phyloP scores from a whole-genome alignment of 106 monocot species.

The Dendrobium chrysotoxum region DNA sequence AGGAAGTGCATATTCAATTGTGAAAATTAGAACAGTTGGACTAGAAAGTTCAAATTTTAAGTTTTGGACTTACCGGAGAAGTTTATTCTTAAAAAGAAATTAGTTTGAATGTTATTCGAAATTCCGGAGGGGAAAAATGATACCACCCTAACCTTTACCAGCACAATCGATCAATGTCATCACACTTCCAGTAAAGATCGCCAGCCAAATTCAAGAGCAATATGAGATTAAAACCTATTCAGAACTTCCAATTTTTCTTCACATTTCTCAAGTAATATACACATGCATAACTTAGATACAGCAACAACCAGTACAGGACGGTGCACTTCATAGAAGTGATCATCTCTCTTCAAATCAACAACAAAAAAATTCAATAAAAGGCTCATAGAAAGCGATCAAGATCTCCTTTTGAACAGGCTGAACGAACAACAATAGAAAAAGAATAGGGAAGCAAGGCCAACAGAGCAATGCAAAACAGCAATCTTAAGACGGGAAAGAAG shows the following conservation, averaged over 20 bases:
- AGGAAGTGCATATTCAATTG: background rate
- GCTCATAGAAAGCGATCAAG: background rate
- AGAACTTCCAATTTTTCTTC: background rate
- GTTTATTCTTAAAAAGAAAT: background rate
- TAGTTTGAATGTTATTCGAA: background rate
- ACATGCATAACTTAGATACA: background rate
- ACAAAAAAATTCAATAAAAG: background rate
- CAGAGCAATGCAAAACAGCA: background rate
- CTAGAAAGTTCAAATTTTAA: background rate
- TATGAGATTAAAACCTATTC: background rate
- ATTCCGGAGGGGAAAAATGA: background rate
- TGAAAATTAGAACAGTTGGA: background rate
- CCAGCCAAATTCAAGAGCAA: too few species aligned
- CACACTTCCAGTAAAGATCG: background rate
- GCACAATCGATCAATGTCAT: background rate
- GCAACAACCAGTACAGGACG: background rate
- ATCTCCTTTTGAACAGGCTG: background rate
- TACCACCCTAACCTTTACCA: background rate
- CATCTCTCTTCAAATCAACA: background rate
- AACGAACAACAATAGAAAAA: background rate
- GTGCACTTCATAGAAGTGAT: background rate
- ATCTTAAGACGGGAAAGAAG: background rate
- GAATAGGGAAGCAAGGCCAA: background rate
- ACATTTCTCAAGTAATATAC: background rate
- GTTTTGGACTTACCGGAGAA: background rate